Evolutionary conservation across 139 green algal genomes (phyloP).

Genomic region (Edaphochlamys debaryana): DNA sequence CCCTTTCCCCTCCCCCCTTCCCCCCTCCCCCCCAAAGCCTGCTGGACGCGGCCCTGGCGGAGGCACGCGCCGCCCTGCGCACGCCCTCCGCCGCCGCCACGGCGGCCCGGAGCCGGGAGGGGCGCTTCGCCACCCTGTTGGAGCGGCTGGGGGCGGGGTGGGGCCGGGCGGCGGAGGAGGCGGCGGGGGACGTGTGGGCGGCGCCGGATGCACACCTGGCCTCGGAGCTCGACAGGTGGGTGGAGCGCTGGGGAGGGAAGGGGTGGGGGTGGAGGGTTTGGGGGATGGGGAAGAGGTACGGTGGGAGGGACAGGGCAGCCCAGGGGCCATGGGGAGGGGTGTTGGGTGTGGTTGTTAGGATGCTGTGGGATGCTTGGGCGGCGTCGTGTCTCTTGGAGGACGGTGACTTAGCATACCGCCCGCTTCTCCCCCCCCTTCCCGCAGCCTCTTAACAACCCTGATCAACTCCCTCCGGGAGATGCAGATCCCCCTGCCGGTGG

Average conservation of each 20-base stretch:
- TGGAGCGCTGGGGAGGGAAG: neutral
- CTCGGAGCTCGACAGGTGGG: neutral
- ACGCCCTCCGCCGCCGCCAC: too few species aligned
- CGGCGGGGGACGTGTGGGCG: neutral
- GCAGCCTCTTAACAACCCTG: neutral
- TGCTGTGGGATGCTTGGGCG: too few species aligned
- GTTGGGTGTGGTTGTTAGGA: neutral
- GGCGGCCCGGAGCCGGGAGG: too few species aligned
- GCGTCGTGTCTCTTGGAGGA: too few species aligned
- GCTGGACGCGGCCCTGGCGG: neutral
- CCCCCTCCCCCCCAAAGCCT: neutral
- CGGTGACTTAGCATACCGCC: too few species aligned
- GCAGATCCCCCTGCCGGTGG: constrained; percentile 7
- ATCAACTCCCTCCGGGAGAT: neutral
- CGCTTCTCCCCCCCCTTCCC: too few species aligned
- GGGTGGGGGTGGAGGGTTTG: neutral
- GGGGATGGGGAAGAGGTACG: neutral
- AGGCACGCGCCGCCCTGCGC: too few species aligned
- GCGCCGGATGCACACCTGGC: neutral
- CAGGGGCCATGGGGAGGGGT: too few species aligned
- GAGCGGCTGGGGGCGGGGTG: constrained; percentile 13
- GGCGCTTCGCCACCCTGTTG: neutral
- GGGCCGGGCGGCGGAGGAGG: neutral
- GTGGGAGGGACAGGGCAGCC: too few species aligned
- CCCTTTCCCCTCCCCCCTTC: neutral